A percentile compares a stretch with the other conserved stretches of the same genome.
Conservation (phyloP, 129 eudicot species). For the Calendula officinalis region DNA sequence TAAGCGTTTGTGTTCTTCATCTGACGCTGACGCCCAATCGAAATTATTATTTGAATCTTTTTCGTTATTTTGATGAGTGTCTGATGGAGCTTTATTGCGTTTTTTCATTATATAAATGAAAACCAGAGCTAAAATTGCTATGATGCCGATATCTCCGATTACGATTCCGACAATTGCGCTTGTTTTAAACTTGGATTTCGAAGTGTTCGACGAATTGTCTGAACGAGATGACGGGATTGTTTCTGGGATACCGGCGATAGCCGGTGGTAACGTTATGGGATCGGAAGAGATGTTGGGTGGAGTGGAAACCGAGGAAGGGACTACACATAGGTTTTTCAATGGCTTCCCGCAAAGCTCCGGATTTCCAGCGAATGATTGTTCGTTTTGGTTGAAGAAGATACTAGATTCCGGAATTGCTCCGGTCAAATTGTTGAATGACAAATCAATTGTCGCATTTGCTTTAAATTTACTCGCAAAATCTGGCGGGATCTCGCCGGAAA, state of each 20-base stretch:
- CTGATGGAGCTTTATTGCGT: conserved; percentile 26
- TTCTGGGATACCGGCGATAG: conserved; percentile 88
- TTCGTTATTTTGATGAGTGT: not conserved
- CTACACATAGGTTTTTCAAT: conserved; percentile 47
- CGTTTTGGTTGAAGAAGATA: conserved; percentile 47
- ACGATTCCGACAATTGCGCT: conserved; percentile 62
- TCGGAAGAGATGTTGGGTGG: conserved; percentile 47
- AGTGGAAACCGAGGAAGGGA: conserved; percentile 50
- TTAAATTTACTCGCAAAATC: conserved; percentile 50
- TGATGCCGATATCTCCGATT: conserved; percentile 56
- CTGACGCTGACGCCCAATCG: conserved; percentile 49
- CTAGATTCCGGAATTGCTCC: conserved; percentile 68
- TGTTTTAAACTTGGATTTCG: conserved; percentile 41
- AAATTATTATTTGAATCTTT: conserved; percentile 31
- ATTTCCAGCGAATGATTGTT: conserved; percentile 58
- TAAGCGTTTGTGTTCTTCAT: conserved; percentile 49
- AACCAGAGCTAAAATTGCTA: conserved; percentile 43
- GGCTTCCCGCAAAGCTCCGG: conserved; percentile 82
- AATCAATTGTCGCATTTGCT: conserved; percentile 62
- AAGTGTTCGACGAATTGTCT: conserved; percentile 27
- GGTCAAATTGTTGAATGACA: conserved; percentile 66
- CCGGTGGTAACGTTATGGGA: conserved; percentile 64
- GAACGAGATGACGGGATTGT: conserved; percentile 41
- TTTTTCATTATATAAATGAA: conserved; percentile 38
- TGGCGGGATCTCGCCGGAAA: conserved; percentile 76